These are phyloP conservation scores for Kuraishia capsulata DNA, from an alignment of 805 yeast genomes.

Conservation along the genomic window DNA sequence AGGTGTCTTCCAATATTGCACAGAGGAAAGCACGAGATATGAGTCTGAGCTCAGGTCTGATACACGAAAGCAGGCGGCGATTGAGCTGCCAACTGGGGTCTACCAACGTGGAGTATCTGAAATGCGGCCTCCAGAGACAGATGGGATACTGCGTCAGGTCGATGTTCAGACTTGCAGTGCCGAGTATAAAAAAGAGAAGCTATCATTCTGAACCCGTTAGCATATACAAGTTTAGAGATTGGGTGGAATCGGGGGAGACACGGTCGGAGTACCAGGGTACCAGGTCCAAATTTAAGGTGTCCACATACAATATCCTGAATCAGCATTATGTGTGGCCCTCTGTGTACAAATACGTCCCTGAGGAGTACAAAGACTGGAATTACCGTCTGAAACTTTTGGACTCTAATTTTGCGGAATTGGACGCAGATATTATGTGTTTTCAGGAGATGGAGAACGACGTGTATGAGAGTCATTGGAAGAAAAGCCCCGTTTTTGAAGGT, in stretches of 20 bases:
- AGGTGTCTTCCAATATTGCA: too few species aligned
- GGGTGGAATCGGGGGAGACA: neutral
- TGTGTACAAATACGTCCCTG: conserved; percentile 42
- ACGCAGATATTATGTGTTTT: conserved; percentile 51
- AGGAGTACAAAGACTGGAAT: conserved; percentile 36
- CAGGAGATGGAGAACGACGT: conserved; percentile 40
- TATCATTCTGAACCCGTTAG: neutral
- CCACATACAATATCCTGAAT: conserved; percentile 23
- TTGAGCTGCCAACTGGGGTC: too few species aligned
- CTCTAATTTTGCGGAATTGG: conserved; percentile 23
- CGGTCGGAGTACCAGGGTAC: conserved; percentile 1
- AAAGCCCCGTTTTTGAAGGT: conserved; percentile 9
- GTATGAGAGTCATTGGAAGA: conserved; percentile 31
- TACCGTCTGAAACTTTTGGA: conserved; percentile 36
- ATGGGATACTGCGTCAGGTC: too few species aligned
- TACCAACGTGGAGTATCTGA: too few species aligned
- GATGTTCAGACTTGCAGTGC: too few species aligned
- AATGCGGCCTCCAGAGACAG: too few species aligned
- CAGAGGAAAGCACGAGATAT: too few species aligned
- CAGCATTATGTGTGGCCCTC: conserved; percentile 51
- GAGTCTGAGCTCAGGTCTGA: too few species aligned
- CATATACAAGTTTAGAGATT: neutral
- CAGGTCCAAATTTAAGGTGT: conserved; percentile 14
- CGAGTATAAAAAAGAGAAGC: too few species aligned
- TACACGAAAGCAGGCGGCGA: too few species aligned